Evolutionary conservation across 2,329 filamentous ascomycete species (phyloP).

Genomic region (Cytospora leucostoma): DNA sequence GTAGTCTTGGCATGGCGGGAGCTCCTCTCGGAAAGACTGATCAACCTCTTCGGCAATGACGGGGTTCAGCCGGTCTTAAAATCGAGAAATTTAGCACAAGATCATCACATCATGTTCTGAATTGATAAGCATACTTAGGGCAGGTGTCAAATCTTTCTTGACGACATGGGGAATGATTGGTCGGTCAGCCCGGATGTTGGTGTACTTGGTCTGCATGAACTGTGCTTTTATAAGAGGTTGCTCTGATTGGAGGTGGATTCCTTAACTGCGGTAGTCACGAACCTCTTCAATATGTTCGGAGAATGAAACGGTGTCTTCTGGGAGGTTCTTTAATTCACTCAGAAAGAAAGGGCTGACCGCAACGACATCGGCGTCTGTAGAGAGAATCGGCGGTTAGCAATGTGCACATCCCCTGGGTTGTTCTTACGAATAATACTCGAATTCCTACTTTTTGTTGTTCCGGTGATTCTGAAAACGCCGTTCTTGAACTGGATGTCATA

Average conservation of each 20-base stretch:
- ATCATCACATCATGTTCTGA: not conserved
- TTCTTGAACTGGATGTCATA: constrained; percentile 15
- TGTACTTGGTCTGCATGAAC: constrained; percentile 25
- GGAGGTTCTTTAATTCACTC: constrained; percentile 22
- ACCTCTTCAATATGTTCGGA: constrained; percentile 20
- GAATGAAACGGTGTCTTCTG: constrained; percentile 23
- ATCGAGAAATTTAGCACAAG: not conserved
- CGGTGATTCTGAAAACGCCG: constrained; percentile 20
- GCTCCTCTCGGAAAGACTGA: constrained; percentile 36
- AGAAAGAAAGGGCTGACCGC: constrained; percentile 17
- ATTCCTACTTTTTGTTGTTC: constrained; percentile 12
- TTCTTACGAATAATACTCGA: not conserved
- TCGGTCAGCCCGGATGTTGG: constrained; percentile 12
- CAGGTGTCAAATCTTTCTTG: constrained; percentile 21
- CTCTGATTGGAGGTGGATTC: not conserved
- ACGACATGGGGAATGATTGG: constrained; percentile 24
- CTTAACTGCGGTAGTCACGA: not conserved
- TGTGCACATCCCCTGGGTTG: not conserved
- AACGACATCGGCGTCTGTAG: constrained; percentile 15
- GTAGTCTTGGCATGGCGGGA: constrained; percentile 44
- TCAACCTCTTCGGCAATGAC: constrained; percentile 43
- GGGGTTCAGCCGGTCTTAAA: constrained; percentile 39
- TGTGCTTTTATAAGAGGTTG: not conserved
- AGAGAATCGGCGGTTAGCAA: not conserved
- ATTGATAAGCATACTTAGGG: constrained; percentile 16